A percentile compares a stretch with the other conserved stretches of the same genome.
These are phyloP conservation scores for Rubia balearica DNA, from an alignment of 305 asterid species.

Conservation along the genomic window DNA sequence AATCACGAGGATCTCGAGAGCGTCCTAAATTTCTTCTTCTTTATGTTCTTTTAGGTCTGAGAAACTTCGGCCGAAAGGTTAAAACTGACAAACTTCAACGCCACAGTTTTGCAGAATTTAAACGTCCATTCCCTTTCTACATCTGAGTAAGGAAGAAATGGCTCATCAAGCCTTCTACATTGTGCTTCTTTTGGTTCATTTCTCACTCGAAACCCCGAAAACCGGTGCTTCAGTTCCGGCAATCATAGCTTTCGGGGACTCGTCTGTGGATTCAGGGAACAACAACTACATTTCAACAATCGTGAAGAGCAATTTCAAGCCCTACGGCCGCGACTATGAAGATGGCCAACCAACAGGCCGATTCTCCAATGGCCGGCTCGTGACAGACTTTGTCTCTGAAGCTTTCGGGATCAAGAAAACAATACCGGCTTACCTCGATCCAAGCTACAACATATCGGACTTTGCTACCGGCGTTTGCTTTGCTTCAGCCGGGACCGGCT, in stretches of 20 bases:
- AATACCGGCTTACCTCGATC: conserved; percentile 81
- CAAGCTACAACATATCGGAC: conserved; percentile 56
- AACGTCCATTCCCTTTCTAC: background rate
- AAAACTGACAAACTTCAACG: background rate
- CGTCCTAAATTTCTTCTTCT: background rate
- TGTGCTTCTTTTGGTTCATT: background rate
- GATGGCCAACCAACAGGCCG: conserved; percentile 72
- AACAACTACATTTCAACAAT: conserved; percentile 60
- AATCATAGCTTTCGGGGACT: conserved; percentile 75
- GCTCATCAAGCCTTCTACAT: conserved; percentile 3
- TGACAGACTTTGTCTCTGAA: conserved; percentile 75
- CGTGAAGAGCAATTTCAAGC: conserved; percentile 66
- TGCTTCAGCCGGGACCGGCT: conserved; percentile 92
- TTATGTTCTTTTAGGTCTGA: background rate
- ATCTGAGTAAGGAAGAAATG: conserved; percentile 3
- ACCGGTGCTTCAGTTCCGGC: conserved; percentile 49
- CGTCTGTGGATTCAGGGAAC: conserved; percentile 86
- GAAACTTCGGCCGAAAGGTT: background rate
- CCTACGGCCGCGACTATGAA: conserved; percentile 70
- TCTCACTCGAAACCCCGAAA: conserved; percentile 10
- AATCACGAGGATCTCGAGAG: background rate
- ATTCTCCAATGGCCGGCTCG: conserved; percentile 64
- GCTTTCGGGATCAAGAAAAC: conserved; percentile 53
- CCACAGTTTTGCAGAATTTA: background rate
- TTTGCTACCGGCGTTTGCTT: conserved; percentile 74